Evolutionary conservation across 2,329 filamentous ascomycete genomes (phyloP).

Genomic region (Alternaria ventricosa): DNA sequence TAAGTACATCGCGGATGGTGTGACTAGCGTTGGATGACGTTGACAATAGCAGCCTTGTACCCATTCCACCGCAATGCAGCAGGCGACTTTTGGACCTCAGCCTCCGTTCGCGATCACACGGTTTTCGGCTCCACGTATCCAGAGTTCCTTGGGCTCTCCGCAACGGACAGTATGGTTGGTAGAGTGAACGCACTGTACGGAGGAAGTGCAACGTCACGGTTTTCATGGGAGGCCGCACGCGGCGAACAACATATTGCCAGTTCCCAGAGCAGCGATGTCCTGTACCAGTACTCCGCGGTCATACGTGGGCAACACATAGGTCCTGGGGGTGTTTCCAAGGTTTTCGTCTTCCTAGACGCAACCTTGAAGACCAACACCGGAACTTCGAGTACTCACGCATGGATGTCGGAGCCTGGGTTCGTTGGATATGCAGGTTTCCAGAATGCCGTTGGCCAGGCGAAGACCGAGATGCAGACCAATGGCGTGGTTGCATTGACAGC

Average conservation of each 20-base stretch:
- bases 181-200: neutral
- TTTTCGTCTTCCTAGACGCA: neutral
- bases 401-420: neutral
- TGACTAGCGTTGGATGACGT: neutral
- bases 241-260: neutral
- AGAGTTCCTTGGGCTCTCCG: constrained; percentile 51
- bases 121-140: constrained; percentile 78
- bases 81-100: constrained; percentile 72
- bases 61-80: constrained; percentile 45
- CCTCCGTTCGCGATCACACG: constrained; percentile 63
- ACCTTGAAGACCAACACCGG: neutral
- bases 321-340: neutral
- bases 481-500: neutral
- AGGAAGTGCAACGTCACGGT: neutral
- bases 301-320: neutral
- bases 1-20: neutral
- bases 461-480: neutral
- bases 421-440: neutral
- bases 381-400: neutral
- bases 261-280: neutral
- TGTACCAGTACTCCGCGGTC: neutral
- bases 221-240: neutral
- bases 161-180: neutral
- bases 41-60: neutral
- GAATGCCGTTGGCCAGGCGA: neutral